Conservation (phyloP, 2,329 filamentous ascomycete genomes). For the Lasiodiplodia sp. region DNA sequence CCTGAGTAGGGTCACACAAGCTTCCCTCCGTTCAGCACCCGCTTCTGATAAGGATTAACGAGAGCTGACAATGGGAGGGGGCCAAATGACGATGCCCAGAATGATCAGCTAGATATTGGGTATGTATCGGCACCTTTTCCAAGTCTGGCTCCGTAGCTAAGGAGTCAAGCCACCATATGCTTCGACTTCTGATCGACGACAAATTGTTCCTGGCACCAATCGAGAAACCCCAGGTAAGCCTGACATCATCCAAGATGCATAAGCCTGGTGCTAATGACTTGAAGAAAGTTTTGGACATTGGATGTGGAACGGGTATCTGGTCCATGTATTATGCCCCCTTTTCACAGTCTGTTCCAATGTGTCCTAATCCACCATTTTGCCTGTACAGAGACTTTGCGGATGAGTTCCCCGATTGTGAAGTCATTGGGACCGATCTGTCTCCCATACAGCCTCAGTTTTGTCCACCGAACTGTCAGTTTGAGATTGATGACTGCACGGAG, state of each 20-base stretch:
- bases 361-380: conserved; percentile 34
- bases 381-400: conserved; percentile 45
- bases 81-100: conserved; percentile 38
- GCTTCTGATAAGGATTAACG: too few species aligned
- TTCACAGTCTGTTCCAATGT: neutral
- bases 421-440: conserved; percentile 56
- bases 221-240: conserved; percentile 34
- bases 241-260: neutral
- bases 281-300: conserved; percentile 50
- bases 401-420: conserved; percentile 41
- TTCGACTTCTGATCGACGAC: conserved; percentile 37
- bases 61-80: conserved; percentile 31
- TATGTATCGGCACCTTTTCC: neutral
- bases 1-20: neutral
- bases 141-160: neutral
- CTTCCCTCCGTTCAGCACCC: neutral
- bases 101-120: conserved; percentile 23
- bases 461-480: conserved; percentile 57
- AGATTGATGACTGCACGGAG: conserved; percentile 58
- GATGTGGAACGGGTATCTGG: conserved; percentile 55
- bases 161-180: conserved; percentile 38
- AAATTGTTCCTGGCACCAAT: conserved; percentile 39
- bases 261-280: neutral
- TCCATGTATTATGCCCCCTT: conserved; percentile 40
- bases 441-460: conserved; percentile 52